These are phyloP conservation scores for Triangularia setosa DNA, from an alignment of 2,329 filamentous ascomycete species.

Conservation along the genomic window DNA sequence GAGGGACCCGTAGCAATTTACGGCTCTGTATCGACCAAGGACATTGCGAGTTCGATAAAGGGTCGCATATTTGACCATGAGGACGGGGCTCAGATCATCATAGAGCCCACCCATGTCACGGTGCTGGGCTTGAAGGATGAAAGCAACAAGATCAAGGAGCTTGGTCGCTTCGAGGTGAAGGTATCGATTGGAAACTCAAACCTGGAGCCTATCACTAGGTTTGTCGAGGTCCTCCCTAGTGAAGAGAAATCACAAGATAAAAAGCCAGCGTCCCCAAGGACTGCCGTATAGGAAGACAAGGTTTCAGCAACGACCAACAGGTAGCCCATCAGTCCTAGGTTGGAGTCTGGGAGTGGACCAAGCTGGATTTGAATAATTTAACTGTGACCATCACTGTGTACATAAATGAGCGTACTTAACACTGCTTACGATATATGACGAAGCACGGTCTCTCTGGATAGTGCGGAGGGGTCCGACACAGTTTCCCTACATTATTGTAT, in stretches of 20 bases:
- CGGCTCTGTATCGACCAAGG: conserved; percentile 39
- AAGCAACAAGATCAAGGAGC: conserved; percentile 38
- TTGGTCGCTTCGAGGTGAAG: conserved; percentile 39
- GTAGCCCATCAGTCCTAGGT: background rate
- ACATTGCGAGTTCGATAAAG: conserved; percentile 36
- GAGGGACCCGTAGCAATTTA: conserved; percentile 33
- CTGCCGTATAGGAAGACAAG: background rate
- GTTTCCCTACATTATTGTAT: background rate
- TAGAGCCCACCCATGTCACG: conserved; percentile 35
- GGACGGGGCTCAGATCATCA: conserved; percentile 33
- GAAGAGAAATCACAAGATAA: background rate
- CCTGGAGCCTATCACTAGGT: conserved; percentile 31
- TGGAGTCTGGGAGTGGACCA: background rate
- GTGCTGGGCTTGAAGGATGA: conserved; percentile 33
- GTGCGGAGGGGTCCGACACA: background rate
- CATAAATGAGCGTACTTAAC: background rate
- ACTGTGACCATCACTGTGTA: conserved; percentile 1
- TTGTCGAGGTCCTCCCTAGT: conserved; percentile 34
- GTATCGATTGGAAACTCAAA: conserved; percentile 30
- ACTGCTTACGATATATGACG: background rate
- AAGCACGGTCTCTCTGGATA: background rate
- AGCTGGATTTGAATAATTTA: background rate
- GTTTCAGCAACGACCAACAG: background rate
- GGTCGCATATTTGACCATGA: conserved; percentile 32
- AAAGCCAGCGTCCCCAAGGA: background rate